These are phyloP conservation scores for Harrya chromipes DNA, from an alignment of 768 basidiomycete genomes.

Conservation along the genomic window DNA sequence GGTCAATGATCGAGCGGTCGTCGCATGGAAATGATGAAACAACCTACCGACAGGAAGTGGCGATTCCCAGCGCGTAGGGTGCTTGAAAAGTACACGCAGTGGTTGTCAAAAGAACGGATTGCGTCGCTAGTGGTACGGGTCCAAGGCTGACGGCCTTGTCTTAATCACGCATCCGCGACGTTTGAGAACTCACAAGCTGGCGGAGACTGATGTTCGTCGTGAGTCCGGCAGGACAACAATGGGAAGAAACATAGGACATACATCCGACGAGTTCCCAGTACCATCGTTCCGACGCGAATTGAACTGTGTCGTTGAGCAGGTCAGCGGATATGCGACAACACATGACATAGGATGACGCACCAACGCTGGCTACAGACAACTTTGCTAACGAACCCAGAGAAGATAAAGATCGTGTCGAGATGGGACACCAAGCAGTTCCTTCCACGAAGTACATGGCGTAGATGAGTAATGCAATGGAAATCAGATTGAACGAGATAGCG, in stretches of 20 bases:
- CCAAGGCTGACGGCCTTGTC: slow-evolving; percentile 54
- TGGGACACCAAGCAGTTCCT: slow-evolving; percentile 81
- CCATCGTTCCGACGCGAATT: slow-evolving; percentile 94
- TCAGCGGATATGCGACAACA: not conserved
- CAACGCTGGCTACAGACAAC: slow-evolving; percentile 80
- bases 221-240: not conserved
- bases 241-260: slow-evolving; percentile 11
- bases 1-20: not conserved
- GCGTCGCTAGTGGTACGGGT: slow-evolving; percentile 77
- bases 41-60: slow-evolving; percentile 75
- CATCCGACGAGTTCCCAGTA: slow-evolving; percentile 84
- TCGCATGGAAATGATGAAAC: not conserved
- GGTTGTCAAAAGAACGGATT: slow-evolving; percentile 79
- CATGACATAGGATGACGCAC: slow-evolving; percentile 28
- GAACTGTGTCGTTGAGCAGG: slow-evolving; percentile 38
- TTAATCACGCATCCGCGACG: slow-evolving; percentile 3
- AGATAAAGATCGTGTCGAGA: slow-evolving; percentile 61
- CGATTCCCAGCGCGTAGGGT: slow-evolving; percentile 78
- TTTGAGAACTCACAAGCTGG: slow-evolving; percentile 42
- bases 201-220: slow-evolving; percentile 39
- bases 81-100: slow-evolving; percentile 77
- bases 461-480: slow-evolving; percentile 54
- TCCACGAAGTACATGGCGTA: slow-evolving; percentile 66
- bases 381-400: slow-evolving; percentile 67
- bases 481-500: slow-evolving; percentile 82